These are phyloP conservation scores for Colletotrichum tabaci DNA, from an alignment of 2,329 filamentous ascomycete genomes.

Conservation along the genomic window DNA sequence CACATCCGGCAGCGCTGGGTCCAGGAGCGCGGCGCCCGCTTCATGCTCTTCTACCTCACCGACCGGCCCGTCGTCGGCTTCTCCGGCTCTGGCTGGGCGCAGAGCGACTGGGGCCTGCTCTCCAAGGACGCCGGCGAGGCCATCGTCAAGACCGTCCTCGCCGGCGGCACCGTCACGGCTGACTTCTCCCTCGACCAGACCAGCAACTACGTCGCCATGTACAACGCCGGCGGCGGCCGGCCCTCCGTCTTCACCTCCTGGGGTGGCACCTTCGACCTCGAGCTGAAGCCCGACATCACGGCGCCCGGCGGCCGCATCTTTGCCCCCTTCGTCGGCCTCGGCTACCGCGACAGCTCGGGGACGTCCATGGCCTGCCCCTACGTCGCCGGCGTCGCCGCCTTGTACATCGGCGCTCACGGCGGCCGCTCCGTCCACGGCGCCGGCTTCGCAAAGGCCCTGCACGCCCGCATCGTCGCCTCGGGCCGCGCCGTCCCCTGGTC, in stretches of 20 bases:
- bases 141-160: slow-evolving; percentile 49
- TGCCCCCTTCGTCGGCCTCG: slow-evolving; percentile 61
- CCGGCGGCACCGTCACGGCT: slow-evolving; percentile 51
- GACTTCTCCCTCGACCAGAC: slow-evolving; percentile 43
- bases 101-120: slow-evolving; percentile 33
- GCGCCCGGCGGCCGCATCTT: slow-evolving; percentile 66
- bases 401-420: slow-evolving; percentile 60
- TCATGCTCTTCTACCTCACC: slow-evolving; percentile 53
- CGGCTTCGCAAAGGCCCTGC: slow-evolving; percentile 41
- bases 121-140: slow-evolving; percentile 47
- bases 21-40: slow-evolving; percentile 47
- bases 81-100: slow-evolving; percentile 33
- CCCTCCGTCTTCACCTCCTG: slow-evolving; percentile 65
- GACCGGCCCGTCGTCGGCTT: slow-evolving; percentile 42
- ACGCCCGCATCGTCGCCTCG: slow-evolving; percentile 40
- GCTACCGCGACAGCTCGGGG: slow-evolving; percentile 64
- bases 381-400: slow-evolving; percentile 64
- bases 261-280: slow-evolving; percentile 60
- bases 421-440: slow-evolving; percentile 54
- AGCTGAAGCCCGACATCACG: slow-evolving; percentile 66
- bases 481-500: slow-evolving; percentile 39
- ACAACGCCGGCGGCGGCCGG: slow-evolving; percentile 52
- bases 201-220: slow-evolving; percentile 36
- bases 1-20: slow-evolving; percentile 50
- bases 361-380: slow-evolving; percentile 72